phyloP scores from a whole-genome alignment of 805 yeast species.

The Myxozyma lipomycoides region DNA sequence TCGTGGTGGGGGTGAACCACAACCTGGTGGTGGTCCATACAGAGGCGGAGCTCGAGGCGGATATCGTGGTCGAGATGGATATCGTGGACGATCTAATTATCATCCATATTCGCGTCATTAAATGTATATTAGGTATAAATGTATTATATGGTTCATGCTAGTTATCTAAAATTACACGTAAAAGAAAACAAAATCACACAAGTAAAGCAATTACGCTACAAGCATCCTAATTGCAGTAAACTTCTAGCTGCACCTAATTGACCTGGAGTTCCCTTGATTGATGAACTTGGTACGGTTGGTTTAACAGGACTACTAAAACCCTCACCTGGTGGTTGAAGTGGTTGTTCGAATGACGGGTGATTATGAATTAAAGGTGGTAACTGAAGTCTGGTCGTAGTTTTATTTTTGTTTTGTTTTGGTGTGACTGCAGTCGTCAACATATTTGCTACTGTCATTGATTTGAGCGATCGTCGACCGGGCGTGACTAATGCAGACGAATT shows the following conservation, averaged over 20 bases:
- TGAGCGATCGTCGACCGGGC: not conserved
- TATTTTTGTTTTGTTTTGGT: not conserved
- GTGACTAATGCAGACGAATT: not conserved
- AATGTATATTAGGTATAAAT: not conserved
- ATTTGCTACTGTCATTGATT: not conserved
- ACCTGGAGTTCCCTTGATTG: conserved; percentile 31
- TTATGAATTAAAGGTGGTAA: not conserved
- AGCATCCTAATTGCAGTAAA: conserved; percentile 26
- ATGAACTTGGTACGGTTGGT: conserved; percentile 20
- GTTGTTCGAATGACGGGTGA: not conserved
- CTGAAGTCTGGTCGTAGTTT: too few relatives aligned
- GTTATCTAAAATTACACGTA: not conserved
- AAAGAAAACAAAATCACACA: not conserved
- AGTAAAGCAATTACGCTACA: conserved; percentile 2
- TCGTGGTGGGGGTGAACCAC: not conserved
- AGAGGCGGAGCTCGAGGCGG: conserved; percentile 5
- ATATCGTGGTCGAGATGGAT: conserved; percentile 11
- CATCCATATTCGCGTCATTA: conserved; percentile 16
- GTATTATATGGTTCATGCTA: not conserved
- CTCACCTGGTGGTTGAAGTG: not conserved
- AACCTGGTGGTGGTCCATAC: not conserved
- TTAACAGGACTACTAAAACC: conserved; percentile 27
- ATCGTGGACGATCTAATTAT: conserved; percentile 8
- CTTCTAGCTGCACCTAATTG: conserved; percentile 32
- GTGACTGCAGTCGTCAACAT: not conserved